Conservation (phyloP, 192 early-diverging fungal genomes). For the Entomortierella lignicola region DNA sequence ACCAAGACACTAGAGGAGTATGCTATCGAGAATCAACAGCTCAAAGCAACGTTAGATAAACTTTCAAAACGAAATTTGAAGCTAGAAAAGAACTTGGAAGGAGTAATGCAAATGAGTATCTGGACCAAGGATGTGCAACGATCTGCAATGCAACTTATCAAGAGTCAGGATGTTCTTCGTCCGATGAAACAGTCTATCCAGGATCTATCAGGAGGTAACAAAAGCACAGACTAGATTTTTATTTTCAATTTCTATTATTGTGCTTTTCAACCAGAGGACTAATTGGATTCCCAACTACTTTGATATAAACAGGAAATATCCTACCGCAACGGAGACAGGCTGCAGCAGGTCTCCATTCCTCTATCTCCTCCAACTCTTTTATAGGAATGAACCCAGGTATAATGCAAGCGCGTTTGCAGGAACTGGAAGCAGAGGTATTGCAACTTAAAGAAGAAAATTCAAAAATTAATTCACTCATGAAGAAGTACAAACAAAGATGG, state of each 20-base stretch:
- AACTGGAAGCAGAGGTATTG: slow-evolving; percentile 71
- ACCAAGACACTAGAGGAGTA: slow-evolving; percentile 74
- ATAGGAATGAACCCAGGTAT: slow-evolving; percentile 20
- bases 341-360: neutral
- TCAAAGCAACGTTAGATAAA: slow-evolving; percentile 71
- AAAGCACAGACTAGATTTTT: neutral
- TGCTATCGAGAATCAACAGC: slow-evolving; percentile 71
- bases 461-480: slow-evolving; percentile 63
- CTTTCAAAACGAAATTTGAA: slow-evolving; percentile 61
- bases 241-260: neutral
- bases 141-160: slow-evolving; percentile 48
- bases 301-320: neutral
- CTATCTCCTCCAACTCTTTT: neutral
- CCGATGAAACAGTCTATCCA: slow-evolving; percentile 47
- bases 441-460: slow-evolving; percentile 59
- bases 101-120: slow-evolving; percentile 52
- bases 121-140: slow-evolving; percentile 49
- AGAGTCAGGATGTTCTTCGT: slow-evolving; percentile 47
- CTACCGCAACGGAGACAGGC: slow-evolving; percentile 6
- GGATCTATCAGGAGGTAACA: slow-evolving; percentile 24
- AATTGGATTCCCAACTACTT: neutral
- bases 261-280: neutral
- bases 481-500: slow-evolving; percentile 83
- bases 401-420: slow-evolving; percentile 58
- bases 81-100: slow-evolving; percentile 43